These are phyloP conservation scores for Salvia miltiorrhiza DNA, from an alignment of 257 asterid species.

Conservation along the genomic window DNA sequence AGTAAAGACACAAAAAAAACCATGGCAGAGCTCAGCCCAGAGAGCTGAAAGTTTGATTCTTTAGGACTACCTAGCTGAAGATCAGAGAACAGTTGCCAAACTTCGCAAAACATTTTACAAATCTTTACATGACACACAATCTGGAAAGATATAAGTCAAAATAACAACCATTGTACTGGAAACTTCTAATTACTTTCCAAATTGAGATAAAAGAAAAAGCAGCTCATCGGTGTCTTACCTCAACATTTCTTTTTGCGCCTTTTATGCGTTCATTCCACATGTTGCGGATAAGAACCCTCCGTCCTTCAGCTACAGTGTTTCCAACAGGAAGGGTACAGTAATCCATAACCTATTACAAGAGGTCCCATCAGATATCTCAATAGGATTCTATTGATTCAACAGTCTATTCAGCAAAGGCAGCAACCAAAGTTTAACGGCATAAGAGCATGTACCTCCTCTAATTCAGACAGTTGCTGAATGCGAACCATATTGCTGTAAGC, in stretches of 20 bases:
- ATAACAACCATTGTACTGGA: neutral
- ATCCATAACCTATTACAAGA: constrained; percentile 69
- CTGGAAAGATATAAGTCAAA: neutral
- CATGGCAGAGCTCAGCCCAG: neutral
- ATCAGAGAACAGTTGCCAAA: neutral
- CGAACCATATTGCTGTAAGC: constrained; percentile 99
- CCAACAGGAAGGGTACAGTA: constrained; percentile 89
- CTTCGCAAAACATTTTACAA: neutral
- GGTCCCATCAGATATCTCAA: constrained; percentile 23
- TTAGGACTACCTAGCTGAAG: neutral
- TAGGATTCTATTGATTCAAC: constrained; percentile 15
- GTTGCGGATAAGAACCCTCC: constrained; percentile 80
- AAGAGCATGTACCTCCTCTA: constrained; percentile 81
- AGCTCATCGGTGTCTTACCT: constrained; percentile 47
- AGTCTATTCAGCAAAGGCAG: neutral
- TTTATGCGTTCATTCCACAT: constrained; percentile 99
- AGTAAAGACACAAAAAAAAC: neutral
- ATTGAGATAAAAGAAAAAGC: constrained; percentile 13
- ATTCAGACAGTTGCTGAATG: constrained; percentile 90
- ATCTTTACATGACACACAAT: neutral
- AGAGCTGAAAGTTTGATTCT: neutral
- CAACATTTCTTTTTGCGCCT: constrained; percentile 95
- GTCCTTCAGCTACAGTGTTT: constrained; percentile 84
- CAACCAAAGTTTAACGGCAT: neutral
- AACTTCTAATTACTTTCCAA: neutral